Conservation (phyloP, 495 filamentous ascomycete species). For the Aspergillus heteromorphus region DNA sequence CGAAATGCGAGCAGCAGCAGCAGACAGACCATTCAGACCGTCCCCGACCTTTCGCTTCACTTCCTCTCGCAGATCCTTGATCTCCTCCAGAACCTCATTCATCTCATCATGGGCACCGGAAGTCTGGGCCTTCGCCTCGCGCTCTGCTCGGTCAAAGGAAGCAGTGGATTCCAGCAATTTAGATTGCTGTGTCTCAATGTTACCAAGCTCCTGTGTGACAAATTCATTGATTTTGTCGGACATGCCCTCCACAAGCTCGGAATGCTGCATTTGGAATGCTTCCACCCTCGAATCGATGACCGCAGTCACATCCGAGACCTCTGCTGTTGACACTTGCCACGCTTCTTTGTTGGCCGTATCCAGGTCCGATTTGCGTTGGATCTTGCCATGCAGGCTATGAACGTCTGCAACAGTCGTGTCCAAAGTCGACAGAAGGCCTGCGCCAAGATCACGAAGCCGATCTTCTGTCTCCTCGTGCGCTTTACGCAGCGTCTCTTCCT, state of each 20-base stretch:
- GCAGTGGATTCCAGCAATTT: constrained; percentile 63
- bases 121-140: constrained; percentile 62
- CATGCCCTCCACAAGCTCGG: constrained; percentile 58
- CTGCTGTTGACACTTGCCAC: constrained; percentile 70
- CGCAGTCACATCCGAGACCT: constrained; percentile 68
- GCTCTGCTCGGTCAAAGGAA: constrained; percentile 59
- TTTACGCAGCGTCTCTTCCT: constrained; percentile 73
- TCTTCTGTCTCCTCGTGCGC: constrained; percentile 85
- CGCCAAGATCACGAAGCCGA: constrained; percentile 63
- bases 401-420: constrained; percentile 74
- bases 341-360: constrained; percentile 68
- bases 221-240: constrained; percentile 67
- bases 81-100: constrained; percentile 86
- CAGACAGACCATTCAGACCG: constrained; percentile 77
- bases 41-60: constrained; percentile 82
- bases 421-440: constrained; percentile 68
- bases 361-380: constrained; percentile 76
- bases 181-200: constrained; percentile 58
- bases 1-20: constrained; percentile 80
- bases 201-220: constrained; percentile 63
- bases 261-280: constrained; percentile 63
- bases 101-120: constrained; percentile 74
- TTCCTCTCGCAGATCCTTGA: constrained; percentile 78
- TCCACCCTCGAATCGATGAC: constrained; percentile 68
- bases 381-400: constrained; percentile 72